A percentile compares a stretch with the other conserved stretches of the same genome.
Conservation (phyloP, 768 basidiomycete genomes). For the Boletus sp. region DNA sequence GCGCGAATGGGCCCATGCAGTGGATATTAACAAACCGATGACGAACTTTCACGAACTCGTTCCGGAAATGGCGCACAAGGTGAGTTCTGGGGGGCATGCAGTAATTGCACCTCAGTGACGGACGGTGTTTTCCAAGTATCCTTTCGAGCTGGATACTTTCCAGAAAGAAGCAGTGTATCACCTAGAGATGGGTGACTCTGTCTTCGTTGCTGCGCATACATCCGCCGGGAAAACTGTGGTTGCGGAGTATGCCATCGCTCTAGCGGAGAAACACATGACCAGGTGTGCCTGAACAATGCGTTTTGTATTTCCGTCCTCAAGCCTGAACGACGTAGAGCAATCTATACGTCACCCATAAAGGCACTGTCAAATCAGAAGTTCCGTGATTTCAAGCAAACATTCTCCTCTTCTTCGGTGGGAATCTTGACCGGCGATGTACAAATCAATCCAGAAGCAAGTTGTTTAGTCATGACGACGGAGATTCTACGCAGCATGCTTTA, state of each 20-base stretch:
- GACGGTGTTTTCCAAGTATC: slow-evolving; percentile 60
- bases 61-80: slow-evolving; percentile 94
- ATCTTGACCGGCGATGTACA: slow-evolving; percentile 98
- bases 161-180: slow-evolving; percentile 99
- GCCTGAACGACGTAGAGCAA: slow-evolving; percentile 57
- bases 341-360: slow-evolving; percentile 98
- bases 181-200: slow-evolving; percentile 94
- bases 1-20: slow-evolving; percentile 97
- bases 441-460: slow-evolving; percentile 96
- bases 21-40: slow-evolving; percentile 89
- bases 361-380: slow-evolving; percentile 99
- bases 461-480: slow-evolving; percentile 97
- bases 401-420: slow-evolving; percentile 86
- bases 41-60: slow-evolving; percentile 88
- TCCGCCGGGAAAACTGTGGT: slow-evolving; percentile 99
- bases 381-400: slow-evolving; percentile 96
- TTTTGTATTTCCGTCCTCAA: slow-evolving; percentile 13
- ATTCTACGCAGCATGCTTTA: slow-evolving; percentile 98
- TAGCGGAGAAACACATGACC: slow-evolving; percentile 99
- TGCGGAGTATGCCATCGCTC: slow-evolving; percentile 96
- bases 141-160: slow-evolving; percentile 98
- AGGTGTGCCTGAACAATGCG: slow-evolving; percentile 47
- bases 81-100: slow-evolving; percentile 28
- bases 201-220: slow-evolving; percentile 99
- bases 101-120: slow-evolving; percentile 1